A percentile compares a stretch with the other conserved stretches of the same genome.
phyloP scores from a whole-genome alignment of 2,329 filamentous ascomycete species.

The Fusarium sp. region DNA sequence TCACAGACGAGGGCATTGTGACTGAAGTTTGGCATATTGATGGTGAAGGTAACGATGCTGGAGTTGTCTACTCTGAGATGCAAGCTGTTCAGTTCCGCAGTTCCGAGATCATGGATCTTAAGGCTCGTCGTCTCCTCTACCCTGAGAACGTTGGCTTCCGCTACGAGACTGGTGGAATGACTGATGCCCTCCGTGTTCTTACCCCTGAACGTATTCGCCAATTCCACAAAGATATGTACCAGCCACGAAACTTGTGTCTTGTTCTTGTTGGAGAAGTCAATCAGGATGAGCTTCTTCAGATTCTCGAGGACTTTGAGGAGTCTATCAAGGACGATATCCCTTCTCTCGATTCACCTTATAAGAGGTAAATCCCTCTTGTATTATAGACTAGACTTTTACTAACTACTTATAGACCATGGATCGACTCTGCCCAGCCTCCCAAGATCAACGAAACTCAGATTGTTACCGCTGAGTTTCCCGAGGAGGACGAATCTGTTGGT shows the following conservation, averaged over 20 bases:
- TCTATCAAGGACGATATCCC: constrained; percentile 88
- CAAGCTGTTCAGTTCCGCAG: constrained; percentile 91
- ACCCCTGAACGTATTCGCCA: constrained; percentile 91
- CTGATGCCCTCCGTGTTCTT: constrained; percentile 86
- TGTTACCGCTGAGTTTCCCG: constrained; percentile 89
- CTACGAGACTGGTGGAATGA: constrained; percentile 98
- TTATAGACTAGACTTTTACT: not conserved
- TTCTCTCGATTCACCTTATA: constrained; percentile 78
- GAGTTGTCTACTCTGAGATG: constrained; percentile 99
- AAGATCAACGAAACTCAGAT: constrained; percentile 77
- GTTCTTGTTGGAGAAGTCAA: constrained; percentile 93
- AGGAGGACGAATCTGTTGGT: constrained; percentile 94
- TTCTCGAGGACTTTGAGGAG: constrained; percentile 89
- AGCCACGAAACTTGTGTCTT: constrained; percentile 93
- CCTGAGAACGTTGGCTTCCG: constrained; percentile 91
- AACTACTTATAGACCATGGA: constrained; percentile 73
- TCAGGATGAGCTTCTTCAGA: constrained; percentile 80
- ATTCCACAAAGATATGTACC: constrained; percentile 97
- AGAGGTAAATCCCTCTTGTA: constrained; percentile 59
- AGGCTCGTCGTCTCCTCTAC: constrained; percentile 83
- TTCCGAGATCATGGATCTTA: constrained; percentile 87
- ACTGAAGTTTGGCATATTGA: constrained; percentile 98
- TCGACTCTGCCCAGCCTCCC: constrained; percentile 85
- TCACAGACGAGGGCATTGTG: constrained; percentile 92
- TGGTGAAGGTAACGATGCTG: constrained; percentile 92